Base-by-base conservation (phyloP, 1,284 basidiomycete species). In the Albatrellus sp. region DNA sequence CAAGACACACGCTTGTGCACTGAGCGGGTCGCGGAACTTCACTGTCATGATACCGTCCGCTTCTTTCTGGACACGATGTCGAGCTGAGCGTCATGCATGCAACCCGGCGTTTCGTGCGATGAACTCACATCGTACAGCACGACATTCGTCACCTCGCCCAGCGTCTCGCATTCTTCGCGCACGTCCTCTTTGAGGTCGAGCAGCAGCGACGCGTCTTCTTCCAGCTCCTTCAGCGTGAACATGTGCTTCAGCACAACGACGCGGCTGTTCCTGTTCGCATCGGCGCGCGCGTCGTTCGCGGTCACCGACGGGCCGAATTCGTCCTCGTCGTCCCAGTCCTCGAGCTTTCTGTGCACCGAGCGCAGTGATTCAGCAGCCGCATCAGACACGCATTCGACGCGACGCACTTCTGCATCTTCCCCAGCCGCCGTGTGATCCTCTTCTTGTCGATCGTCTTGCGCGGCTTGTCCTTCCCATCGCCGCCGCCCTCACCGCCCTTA, bases 151-250 rank as follows among this genome's bases (percentile, higher is more conserved):
- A 98, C 94, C 52, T 90, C 81, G n/a, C 96, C 96, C 10, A 98
- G 63, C 0, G 74, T 74, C 43, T 85, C 82, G 51, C 91, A 96
- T 57, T 99, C 94, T 34, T 96, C 91, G 45, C 94, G 75, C 8
- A 98, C 92, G 53, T 98, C 94, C 54, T 96, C 87, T 58, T 97
- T 97, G 43, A 98, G 72, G 55, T 98, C 94, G 9, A 98, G 73
- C 10, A 98, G 66, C 16, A 98, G 65, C 3, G 86, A 75, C 0
- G 90, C 73, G 55, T 99, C 94, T 54, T 90, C 78, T 32, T 90
- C 83, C 1, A 99, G 72, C 55, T 96, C 90, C 52, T 84, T 63
- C 2, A 89, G 68, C 5, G 84, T 85, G 60, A 99, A 99, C 92
- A 98, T 98, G 55, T 90, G 81, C 57, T 90, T 91, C 45, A 98